phyloP scores from a whole-genome alignment of 2,329 filamentous ascomycete genomes.

The Orbilia brochopaga region DNA sequence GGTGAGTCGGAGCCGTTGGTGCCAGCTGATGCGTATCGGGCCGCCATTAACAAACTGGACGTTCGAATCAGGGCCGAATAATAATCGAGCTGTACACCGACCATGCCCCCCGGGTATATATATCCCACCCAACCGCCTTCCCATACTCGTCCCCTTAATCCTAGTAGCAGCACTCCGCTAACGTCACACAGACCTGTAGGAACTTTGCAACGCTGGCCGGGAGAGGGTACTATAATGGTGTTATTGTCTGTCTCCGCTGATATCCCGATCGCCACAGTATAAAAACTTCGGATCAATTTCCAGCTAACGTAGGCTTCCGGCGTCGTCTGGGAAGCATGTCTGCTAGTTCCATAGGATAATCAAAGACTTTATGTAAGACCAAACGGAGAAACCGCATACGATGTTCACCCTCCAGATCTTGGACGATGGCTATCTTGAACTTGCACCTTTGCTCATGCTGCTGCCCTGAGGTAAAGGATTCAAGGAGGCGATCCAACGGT shows the following conservation, averaged over 20 bases:
- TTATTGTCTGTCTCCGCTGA: slow-evolving; percentile 60
- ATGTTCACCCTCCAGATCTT: neutral
- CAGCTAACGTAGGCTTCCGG: slow-evolving; percentile 19
- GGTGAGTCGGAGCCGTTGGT: slow-evolving; percentile 61
- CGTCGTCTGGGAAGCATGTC: too few relatives aligned
- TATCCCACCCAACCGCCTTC: slow-evolving; percentile 7
- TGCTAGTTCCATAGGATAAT: slow-evolving; percentile 93
- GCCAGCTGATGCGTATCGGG: neutral
- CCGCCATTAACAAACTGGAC: neutral
- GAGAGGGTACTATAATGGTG: slow-evolving; percentile 84
- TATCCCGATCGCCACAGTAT: neutral
- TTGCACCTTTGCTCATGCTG: neutral
- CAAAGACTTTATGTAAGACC: slow-evolving; percentile 75
- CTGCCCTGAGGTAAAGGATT: slow-evolving; percentile 29
- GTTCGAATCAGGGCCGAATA: slow-evolving; percentile 71
- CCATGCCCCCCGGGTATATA: slow-evolving; percentile 80
- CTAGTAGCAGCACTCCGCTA: slow-evolving; percentile 29
- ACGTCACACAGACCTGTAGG: slow-evolving; percentile 69
- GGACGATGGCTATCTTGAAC: neutral
- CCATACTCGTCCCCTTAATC: slow-evolving; percentile 4
- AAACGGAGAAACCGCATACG: neutral
- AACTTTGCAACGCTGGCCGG: slow-evolving; percentile 83
- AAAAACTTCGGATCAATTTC: neutral
- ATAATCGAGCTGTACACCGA: slow-evolving; percentile 85
- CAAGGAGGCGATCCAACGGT: slow-evolving; percentile 88